Base-by-base conservation (phyloP, 2,329 filamentous ascomycete species). In the Penicillium sp. region DNA sequence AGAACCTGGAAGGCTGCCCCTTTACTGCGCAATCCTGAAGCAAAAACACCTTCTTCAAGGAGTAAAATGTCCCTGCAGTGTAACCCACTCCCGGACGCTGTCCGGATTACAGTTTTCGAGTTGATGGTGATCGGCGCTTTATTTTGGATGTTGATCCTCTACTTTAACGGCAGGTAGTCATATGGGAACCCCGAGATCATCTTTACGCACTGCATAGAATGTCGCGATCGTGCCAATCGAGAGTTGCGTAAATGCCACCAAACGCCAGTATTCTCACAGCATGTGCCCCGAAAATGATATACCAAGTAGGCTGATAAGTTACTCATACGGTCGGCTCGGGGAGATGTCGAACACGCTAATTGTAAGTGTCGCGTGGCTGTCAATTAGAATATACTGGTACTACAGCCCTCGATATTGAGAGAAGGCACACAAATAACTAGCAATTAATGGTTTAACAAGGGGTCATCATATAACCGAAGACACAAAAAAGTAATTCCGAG, bases 121-220 rank as follows among this genome's bases (percentile, higher is more conserved):
- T 45, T 19, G 10, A 29, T 16, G 42, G n/a, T 16, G 42, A 45
- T 45, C 42, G 24, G 24, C 23, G 36, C 3, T 21, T 37, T 53
- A 24, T 23, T 9, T 42, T 37, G 26, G 18, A 19, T 33, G 51
- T 39, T 49, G 46, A 49, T 54, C 39, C 19, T 49, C 28, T 29
- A 18, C 42, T 19, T 40, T 31, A 39, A 39, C 16, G 51, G 39
- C 31, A 54, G 46, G 46, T 54, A 31, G 26, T 28, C 29, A 40
- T n/a, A 24, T 24, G 42, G 24, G 5, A 9, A 45, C 23, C 19
- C 28, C 44, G 24, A 28, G 24, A 28, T 28, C 10, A 28, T 10
- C n/a, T n/a, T n/a, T 28, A 33, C 13, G 7, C 13, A 33, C 10
- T 4, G 14, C 14, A 33, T 33, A 6, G n/a, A 33, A 33, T 28